These are phyloP conservation scores for Melaleuca quinquenervia DNA, from an alignment of 345 rosid genomes.

Conservation along the genomic window DNA sequence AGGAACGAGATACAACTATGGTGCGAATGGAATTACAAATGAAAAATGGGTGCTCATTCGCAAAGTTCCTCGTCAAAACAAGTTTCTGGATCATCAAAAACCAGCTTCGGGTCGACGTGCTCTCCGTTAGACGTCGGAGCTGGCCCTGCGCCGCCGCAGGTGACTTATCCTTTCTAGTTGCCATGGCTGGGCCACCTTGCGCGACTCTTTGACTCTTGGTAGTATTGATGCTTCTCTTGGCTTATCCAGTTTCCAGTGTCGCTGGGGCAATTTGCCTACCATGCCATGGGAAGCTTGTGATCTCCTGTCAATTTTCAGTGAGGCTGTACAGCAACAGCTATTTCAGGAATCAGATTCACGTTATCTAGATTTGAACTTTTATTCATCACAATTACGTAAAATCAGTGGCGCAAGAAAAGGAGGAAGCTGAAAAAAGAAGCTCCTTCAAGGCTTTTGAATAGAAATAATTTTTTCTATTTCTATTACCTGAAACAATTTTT, in stretches of 20 bases:
- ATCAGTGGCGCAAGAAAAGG: too few relatives aligned
- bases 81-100: not conserved
- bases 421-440: too few relatives aligned
- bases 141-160: not conserved
- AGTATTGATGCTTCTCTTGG: not conserved
- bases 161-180: not conserved
- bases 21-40: not conserved
- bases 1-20: not conserved
- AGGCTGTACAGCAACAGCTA: not conserved
- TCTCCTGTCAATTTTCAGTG: not conserved
- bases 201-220: not conserved
- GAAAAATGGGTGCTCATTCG: not conserved
- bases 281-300: not conserved
- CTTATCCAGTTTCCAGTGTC: not conserved
- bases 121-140: not conserved
- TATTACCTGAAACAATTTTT: too few relatives aligned
- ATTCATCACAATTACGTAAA: too few relatives aligned
- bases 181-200: not conserved
- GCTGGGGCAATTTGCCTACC: not conserved
- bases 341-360: not conserved
- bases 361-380: not conserved
- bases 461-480: too few relatives aligned
- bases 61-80: not conserved
- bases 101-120: not conserved
- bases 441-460: too few relatives aligned